Evolutionary conservation across 2,329 filamentous ascomycete species (phyloP).

Genomic region (Sclerotiophoma versabilis): DNA sequence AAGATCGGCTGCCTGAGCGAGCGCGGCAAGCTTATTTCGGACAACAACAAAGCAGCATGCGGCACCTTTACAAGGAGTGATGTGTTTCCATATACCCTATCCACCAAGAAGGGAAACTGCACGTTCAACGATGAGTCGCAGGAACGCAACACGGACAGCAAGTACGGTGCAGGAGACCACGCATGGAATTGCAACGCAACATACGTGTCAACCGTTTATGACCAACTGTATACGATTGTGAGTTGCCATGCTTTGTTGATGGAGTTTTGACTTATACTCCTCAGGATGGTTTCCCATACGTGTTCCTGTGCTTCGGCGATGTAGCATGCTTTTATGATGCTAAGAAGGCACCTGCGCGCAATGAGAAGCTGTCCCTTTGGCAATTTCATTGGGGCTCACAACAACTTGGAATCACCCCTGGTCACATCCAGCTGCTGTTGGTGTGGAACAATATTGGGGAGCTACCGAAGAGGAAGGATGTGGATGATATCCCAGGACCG

Average conservation of each 20-base stretch:
- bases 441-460: conserved; percentile 40
- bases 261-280: not conserved
- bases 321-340: conserved; percentile 45
- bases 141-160: conserved; percentile 40
- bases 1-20: conserved; percentile 40
- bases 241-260: not conserved
- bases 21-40: conserved; percentile 32
- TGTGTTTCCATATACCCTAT: conserved; percentile 40
- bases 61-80: conserved; percentile 31
- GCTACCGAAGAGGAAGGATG: conserved; percentile 25
- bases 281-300: conserved; percentile 39
- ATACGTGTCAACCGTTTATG: conserved; percentile 29
- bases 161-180: conserved; percentile 34
- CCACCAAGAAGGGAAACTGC: conserved; percentile 39
- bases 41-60: conserved; percentile 23
- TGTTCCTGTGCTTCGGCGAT: conserved; percentile 45
- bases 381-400: conserved; percentile 43
- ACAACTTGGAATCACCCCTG: conserved; percentile 44
- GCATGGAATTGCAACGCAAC: conserved; percentile 38
- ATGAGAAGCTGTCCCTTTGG: conserved; percentile 35
- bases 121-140: conserved; percentile 39
- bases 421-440: conserved; percentile 39
- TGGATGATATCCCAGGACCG: conserved; percentile 23
- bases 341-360: conserved; percentile 27
- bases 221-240: conserved; percentile 43